These are phyloP conservation scores for Leccinellum albellum DNA, from an alignment of 768 basidiomycete genomes.

Conservation along the genomic window DNA sequence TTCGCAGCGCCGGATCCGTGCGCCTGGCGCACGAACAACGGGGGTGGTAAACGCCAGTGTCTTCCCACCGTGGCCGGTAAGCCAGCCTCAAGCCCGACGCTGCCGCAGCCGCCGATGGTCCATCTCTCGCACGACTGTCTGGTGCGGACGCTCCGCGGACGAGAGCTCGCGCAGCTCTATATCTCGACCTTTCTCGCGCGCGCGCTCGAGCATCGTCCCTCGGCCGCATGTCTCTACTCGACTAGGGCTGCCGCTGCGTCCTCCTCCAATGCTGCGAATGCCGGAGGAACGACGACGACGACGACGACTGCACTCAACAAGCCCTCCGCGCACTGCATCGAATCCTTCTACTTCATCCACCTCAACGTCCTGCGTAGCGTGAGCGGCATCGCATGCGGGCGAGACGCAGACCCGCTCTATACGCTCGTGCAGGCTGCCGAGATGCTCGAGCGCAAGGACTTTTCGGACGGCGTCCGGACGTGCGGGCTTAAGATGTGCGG, in stretches of 20 bases:
- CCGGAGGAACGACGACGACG: background rate
- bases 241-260: constrained; percentile 13
- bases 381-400: constrained; percentile 65
- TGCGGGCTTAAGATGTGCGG: constrained; percentile 55
- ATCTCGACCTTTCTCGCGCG: constrained; percentile 56
- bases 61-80: background rate
- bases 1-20: constrained; percentile 25
- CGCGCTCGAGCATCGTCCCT: constrained; percentile 49
- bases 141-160: constrained; percentile 52
- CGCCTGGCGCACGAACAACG: background rate
- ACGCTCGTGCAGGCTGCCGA: constrained; percentile 65
- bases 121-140: constrained; percentile 39
- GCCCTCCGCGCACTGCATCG: constrained; percentile 43
- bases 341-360: constrained; percentile 74
- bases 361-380: constrained; percentile 68
- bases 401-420: constrained; percentile 72
- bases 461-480: constrained; percentile 55
- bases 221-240: constrained; percentile 46
- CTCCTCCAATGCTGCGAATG: background rate
- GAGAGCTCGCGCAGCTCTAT: constrained; percentile 61
- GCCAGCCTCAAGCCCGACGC: background rate
- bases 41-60: background rate
- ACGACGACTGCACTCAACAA: background rate
- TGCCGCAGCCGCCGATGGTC: constrained; percentile 11
- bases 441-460: constrained; percentile 70